These are phyloP conservation scores for Collybia sordida DNA, from an alignment of 768 basidiomycete species.

Conservation along the genomic window DNA sequence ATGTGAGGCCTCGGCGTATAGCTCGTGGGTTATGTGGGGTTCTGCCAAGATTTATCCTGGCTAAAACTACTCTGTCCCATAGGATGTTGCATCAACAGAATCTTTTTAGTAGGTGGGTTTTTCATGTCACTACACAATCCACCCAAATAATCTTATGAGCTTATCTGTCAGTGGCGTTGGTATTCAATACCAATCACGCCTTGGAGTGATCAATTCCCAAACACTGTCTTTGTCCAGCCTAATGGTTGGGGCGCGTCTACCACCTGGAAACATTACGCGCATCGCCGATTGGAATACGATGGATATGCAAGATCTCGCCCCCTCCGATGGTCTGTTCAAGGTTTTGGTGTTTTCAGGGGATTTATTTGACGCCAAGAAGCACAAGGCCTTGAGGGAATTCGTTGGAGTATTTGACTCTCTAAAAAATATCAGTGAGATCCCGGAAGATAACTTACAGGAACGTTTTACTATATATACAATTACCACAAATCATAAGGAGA, in stretches of 20 bases:
- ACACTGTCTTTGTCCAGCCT: no score
- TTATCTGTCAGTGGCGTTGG: constrained; percentile 9
- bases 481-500: background rate
- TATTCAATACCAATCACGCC: constrained; percentile 8
- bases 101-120: constrained; percentile 10
- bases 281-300: constrained; percentile 11
- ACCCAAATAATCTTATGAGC: background rate
- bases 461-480: no score
- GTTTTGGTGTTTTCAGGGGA: constrained; percentile 13
- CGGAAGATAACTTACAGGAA: background rate
- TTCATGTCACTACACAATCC: background rate
- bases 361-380: background rate
- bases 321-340: constrained; percentile 14
- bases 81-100: constrained; percentile 8
- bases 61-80: background rate
- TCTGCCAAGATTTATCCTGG: background rate
- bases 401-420: background rate
- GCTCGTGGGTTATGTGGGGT: background rate
- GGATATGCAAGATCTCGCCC: constrained; percentile 14
- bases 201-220: background rate
- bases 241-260: background rate
- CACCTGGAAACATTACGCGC: constrained; percentile 5
- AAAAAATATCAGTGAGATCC: no score
- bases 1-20: background rate
- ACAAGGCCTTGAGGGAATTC: background rate